Evolutionary conservation across 257 asterid species (phyloP).

Genomic region (Plantago elongata): DNA sequence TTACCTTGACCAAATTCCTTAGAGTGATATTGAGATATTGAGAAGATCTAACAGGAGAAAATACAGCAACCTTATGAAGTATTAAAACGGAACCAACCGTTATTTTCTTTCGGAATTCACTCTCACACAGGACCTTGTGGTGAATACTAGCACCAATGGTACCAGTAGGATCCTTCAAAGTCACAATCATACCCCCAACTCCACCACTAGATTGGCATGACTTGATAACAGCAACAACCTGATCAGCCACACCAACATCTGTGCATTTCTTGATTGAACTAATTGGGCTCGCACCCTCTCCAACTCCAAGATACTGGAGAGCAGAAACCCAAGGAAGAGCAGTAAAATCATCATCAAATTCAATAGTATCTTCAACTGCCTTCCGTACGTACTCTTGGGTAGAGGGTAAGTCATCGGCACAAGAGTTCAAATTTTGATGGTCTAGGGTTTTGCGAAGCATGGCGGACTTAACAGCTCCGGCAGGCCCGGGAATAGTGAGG

Average conservation of each 20-base stretch:
- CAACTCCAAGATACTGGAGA: slow-evolving; percentile 52
- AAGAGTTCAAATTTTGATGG: slow-evolving; percentile 20
- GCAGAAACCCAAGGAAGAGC: slow-evolving; percentile 68
- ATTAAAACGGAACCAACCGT: slow-evolving; percentile 63
- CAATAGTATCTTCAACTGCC: slow-evolving; percentile 60
- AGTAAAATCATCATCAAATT: slow-evolving; percentile 71
- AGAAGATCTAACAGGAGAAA: slow-evolving; percentile 59
- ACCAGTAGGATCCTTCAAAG: slow-evolving; percentile 92
- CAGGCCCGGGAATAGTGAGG: slow-evolving; percentile 16
- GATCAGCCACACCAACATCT: slow-evolving; percentile 42
- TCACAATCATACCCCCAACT: slow-evolving; percentile 69
- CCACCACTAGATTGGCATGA: slow-evolving; percentile 60
- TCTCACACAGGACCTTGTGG: slow-evolving; percentile 59
- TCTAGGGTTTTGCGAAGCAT: slow-evolving; percentile 17
- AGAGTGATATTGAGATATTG: slow-evolving; percentile 71
- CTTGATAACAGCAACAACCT: slow-evolving; percentile 79
- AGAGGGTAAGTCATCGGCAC: slow-evolving; percentile 23
- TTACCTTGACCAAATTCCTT: slow-evolving; percentile 54
- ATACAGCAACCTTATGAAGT: slow-evolving; percentile 78
- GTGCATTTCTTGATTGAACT: slow-evolving; percentile 52
- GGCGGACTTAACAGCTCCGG: slow-evolving; percentile 19
- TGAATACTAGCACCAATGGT: slow-evolving; percentile 75
- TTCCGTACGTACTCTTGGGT: slow-evolving; percentile 73
- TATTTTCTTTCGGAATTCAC: slow-evolving; percentile 53
- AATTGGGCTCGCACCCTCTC: slow-evolving; percentile 53